Evolutionary conservation across 2,329 filamentous ascomycete genomes (phyloP).

Genomic region (Fusarium keratoplasticum): DNA sequence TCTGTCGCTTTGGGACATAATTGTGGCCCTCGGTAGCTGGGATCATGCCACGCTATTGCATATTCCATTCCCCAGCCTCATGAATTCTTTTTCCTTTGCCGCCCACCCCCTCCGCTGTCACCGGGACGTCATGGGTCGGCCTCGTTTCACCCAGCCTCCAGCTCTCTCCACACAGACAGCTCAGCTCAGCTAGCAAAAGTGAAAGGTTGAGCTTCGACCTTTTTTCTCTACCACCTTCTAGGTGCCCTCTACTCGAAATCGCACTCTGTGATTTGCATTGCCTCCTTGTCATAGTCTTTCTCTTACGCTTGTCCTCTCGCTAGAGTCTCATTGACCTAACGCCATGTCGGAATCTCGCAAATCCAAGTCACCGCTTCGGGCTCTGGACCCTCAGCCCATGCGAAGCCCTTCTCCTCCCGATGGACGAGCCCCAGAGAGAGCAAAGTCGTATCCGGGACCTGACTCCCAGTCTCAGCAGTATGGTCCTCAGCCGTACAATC

Average conservation of each 20-base stretch:
- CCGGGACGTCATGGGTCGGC: slow-evolving; percentile 41
- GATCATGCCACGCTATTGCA: slow-evolving; percentile 30
- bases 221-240: neutral
- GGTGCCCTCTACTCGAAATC: neutral
- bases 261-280: neutral
- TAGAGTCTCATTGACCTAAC: neutral
- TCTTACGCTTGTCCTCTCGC: neutral
- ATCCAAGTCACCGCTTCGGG: slow-evolving; percentile 39
- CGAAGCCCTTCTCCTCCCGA: slow-evolving; percentile 41
- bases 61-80: slow-evolving; percentile 39
- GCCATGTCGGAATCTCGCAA: slow-evolving; percentile 36
- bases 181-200: slow-evolving; percentile 12
- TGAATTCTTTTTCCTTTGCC: slow-evolving; percentile 17
- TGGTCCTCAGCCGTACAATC: slow-evolving; percentile 32
- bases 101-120: slow-evolving; percentile 32
- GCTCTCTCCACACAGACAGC: slow-evolving; percentile 33
- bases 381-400: slow-evolving; percentile 45
- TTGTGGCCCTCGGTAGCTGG: slow-evolving; percentile 16
- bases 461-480: slow-evolving; percentile 34
- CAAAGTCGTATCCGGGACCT: slow-evolving; percentile 36
- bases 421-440: slow-evolving; percentile 30
- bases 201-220: slow-evolving; percentile 15
- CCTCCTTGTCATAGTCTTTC: neutral
- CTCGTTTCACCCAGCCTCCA: slow-evolving; percentile 37
- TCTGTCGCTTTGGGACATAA: slow-evolving; percentile 19